Evolutionary conservation across 192 early-diverging fungal species (phyloP).

Genomic region (Backusella tuberculispora): DNA sequence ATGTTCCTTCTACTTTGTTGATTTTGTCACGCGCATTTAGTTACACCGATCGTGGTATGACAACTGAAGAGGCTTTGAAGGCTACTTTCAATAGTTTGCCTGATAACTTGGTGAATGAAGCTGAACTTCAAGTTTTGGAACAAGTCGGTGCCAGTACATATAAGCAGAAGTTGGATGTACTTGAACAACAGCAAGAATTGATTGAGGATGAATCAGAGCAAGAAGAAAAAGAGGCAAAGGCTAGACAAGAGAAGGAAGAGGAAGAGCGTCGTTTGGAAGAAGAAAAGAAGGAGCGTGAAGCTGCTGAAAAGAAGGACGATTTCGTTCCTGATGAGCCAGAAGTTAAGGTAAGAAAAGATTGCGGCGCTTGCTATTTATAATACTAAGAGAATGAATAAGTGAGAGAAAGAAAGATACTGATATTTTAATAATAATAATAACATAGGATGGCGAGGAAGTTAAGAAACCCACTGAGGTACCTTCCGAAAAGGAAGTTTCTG

Average conservation of each 20-base stretch:
- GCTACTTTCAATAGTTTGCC: conserved; percentile 91
- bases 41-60: conserved; percentile 59
- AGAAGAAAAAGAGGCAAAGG: conserved; percentile 72
- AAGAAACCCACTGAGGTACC: neutral
- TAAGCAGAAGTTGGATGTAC: conserved; percentile 91
- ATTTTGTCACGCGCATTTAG: conserved; percentile 90
- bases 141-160: conserved; percentile 87
- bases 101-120: conserved; percentile 88
- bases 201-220: conserved; percentile 95
- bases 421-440: neutral
- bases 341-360: neutral
- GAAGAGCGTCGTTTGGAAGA: conserved; percentile 19
- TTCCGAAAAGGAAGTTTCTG: conserved; percentile 10
- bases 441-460: neutral
- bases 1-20: conserved; percentile 88
- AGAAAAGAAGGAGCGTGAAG: conserved; percentile 14
- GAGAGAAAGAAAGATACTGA: too few relatives aligned
- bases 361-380: too few relatives aligned
- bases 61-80: conserved; percentile 81
- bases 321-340: conserved; percentile 26
- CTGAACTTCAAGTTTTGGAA: conserved; percentile 86
- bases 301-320: conserved; percentile 24
- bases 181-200: conserved; percentile 96
- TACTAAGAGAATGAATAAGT: too few relatives aligned
- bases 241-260: conserved; percentile 50